These are phyloP conservation scores for Sporothrix mexicana DNA, from an alignment of 2,329 filamentous ascomycete genomes.

Conservation along the genomic window DNA sequence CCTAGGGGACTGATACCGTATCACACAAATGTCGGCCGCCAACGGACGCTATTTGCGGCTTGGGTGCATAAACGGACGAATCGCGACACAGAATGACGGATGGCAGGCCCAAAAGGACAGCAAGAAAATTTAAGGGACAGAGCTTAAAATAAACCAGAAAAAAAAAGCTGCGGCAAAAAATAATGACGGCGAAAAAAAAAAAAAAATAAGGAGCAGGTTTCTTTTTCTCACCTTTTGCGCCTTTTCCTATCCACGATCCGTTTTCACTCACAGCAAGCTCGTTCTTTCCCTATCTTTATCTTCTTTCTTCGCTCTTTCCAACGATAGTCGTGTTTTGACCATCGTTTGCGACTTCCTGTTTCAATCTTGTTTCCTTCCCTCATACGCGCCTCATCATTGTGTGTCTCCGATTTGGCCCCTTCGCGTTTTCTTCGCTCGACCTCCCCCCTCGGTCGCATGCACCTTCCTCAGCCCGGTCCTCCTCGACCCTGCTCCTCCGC, in stretches of 20 bases:
- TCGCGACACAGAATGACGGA: conserved; percentile 6
- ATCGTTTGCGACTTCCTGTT: background rate
- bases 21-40: conserved; percentile 24
- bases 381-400: conserved; percentile 14
- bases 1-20: conserved; percentile 20
- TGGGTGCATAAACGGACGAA: conserved; percentile 22
- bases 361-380: background rate
- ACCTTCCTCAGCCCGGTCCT: conserved; percentile 24
- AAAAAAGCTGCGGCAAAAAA: conserved; percentile 27
- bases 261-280: background rate
- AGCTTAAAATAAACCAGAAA: conserved; percentile 20
- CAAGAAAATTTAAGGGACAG: conserved; percentile 21
- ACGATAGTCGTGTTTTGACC: background rate
- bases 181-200: conserved; percentile 24
- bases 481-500: conserved; percentile 18
- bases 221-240: conserved; percentile 28
- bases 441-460: conserved; percentile 16
- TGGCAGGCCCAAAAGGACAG: conserved; percentile 1
- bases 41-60: conserved; percentile 20
- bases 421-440: conserved; percentile 23
- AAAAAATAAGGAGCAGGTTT: conserved; percentile 8
- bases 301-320: conserved; percentile 17
- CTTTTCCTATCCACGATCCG: conserved; percentile 15
- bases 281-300: conserved; percentile 27
- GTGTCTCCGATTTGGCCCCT: conserved; percentile 19